Conservation (phyloP, 306 rosid species). For the Corylus heterophylla region DNA sequence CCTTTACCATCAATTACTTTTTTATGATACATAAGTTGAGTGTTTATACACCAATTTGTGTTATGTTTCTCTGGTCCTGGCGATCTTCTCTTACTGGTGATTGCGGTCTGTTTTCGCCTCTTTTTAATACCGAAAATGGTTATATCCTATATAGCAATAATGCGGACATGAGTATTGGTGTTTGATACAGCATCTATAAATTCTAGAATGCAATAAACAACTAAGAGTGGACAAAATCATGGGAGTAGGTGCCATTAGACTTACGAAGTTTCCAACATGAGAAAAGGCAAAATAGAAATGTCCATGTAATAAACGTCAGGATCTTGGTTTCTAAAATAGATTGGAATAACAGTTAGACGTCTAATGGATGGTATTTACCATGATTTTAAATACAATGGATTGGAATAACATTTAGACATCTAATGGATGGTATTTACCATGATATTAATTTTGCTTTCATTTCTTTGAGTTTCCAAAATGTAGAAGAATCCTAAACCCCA, state of each 20-base stretch:
- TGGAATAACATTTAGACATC: background rate
- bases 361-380: background rate
- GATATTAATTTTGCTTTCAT: background rate
- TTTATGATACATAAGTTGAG: background rate
- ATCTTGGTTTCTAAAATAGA: background rate
- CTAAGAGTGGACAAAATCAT: conserved; percentile 8
- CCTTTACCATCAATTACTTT: conserved; percentile 1
- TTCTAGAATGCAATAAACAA: conserved; percentile 1
- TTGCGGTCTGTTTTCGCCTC: conserved; percentile 15
- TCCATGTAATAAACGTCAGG: background rate
- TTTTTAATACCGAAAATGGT: conserved; percentile 14
- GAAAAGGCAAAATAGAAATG: background rate
- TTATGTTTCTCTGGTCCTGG: conserved; percentile 23
- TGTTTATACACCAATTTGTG: conserved; percentile 15
- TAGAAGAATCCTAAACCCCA: background rate
- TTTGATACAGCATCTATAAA: conserved; percentile 11
- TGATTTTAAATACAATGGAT: background rate
- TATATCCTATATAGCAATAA: conserved; percentile 1
- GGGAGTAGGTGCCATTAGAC: conserved; percentile 14
- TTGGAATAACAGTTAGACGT: background rate
- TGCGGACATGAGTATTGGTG: conserved; percentile 1
- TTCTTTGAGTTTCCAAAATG: background rate
- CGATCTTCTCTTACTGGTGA: conserved; percentile 15
- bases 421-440: background rate
- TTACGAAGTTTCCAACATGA: background rate